A percentile compares a stretch with the other conserved stretches of the same genome.
phyloP scores from a whole-genome alignment of 352 stramenopile species.

The Chrysophaeum taylorii region DNA sequence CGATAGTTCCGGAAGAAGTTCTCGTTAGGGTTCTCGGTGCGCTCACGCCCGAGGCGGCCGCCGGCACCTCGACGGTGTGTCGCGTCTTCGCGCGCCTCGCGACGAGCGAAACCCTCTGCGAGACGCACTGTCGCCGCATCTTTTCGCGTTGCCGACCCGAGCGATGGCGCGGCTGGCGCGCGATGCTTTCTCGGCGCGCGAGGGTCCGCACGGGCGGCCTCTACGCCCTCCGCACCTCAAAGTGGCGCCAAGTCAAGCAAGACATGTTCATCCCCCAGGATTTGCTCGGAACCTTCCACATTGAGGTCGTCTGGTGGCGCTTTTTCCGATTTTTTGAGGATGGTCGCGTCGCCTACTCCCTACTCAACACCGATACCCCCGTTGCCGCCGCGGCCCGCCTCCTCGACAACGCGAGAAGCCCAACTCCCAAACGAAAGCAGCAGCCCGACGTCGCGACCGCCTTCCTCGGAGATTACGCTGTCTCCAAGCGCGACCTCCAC shows the following conservation, averaged over 20 bases:
- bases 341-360: background rate
- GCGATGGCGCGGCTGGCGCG: conserved; percentile 7
- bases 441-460: no score
- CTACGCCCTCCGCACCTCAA: conserved; percentile 8
- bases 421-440: background rate
- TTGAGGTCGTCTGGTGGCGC: conserved; percentile 5
- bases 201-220: background rate
- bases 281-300: background rate
- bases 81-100: no score
- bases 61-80: no score
- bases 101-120: no score
- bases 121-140: no score
- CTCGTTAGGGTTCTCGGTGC: no score
- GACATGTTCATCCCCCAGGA: conserved; percentile 15
- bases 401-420: no score
- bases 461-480: no score
- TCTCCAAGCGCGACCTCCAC: background rate
- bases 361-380: background rate
- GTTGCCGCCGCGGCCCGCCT: background rate
- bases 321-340: conserved; percentile 5
- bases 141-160: background rate
- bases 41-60: no score
- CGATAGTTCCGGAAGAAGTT: no score
- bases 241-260: background rate
- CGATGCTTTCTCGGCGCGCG: background rate